phyloP scores from a whole-genome alignment of 2,329 filamentous ascomycete genomes.

The Parafenestella ontariensis region DNA sequence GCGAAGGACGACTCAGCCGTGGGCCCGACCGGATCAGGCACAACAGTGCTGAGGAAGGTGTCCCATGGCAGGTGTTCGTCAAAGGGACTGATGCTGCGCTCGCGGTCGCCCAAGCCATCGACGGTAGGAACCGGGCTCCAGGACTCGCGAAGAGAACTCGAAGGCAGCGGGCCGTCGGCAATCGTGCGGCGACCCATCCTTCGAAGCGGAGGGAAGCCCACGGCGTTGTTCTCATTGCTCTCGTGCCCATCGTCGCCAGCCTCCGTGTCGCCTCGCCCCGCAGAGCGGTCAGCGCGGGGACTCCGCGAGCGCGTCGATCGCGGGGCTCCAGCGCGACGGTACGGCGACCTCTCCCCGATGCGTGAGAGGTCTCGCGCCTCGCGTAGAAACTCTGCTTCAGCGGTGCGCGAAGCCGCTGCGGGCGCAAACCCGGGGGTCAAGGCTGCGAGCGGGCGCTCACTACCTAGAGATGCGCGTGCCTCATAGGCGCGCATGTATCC shows the following conservation, averaged over 20 bases:
- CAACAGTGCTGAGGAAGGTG: conserved; percentile 78
- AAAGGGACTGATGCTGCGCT: conserved; percentile 77
- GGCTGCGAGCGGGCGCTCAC: conserved; percentile 32
- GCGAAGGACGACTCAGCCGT: conserved; percentile 84
- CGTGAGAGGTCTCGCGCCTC: conserved; percentile 8
- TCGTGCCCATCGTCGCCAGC: conserved; percentile 27
- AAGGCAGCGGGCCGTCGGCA: conserved; percentile 44
- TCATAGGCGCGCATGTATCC: conserved; percentile 22
- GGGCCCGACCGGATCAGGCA: conserved; percentile 80
- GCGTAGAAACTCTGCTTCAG: conserved; percentile 8
- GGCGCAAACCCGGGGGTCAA: conserved; percentile 47
- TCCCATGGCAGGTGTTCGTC: conserved; percentile 71
- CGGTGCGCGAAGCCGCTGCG: conserved; percentile 26
- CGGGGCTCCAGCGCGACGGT: conserved; percentile 8
- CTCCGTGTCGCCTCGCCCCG: conserved; percentile 10
- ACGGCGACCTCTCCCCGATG: conserved; percentile 13
- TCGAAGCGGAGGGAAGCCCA: conserved; percentile 46
- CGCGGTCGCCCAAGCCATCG: conserved; percentile 83
- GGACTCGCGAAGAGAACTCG: conserved; percentile 47
- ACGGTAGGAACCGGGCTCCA: conserved; percentile 51
- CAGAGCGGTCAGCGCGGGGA: conserved; percentile 8
- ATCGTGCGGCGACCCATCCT: conserved; percentile 49
- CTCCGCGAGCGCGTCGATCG: conserved; percentile 21
- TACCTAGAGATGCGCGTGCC: conserved; percentile 15
- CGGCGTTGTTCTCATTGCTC: conserved; percentile 34